Evolutionary conservation across 1,284 basidiomycete species (phyloP).

Genomic region (Coniferiporia weirii): DNA sequence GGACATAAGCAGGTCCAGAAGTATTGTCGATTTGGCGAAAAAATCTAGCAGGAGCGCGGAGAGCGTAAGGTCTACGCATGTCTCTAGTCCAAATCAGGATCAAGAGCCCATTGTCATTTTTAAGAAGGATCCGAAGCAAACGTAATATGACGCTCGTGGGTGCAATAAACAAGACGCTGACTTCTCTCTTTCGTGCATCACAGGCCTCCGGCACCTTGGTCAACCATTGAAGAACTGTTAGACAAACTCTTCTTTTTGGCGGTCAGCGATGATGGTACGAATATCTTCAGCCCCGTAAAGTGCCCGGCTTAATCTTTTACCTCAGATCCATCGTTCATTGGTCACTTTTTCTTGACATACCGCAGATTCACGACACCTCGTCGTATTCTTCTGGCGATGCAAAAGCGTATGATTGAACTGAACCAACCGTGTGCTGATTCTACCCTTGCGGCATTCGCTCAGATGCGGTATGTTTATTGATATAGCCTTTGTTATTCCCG

Average conservation of each 20-base stretch:
- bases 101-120: conserved; percentile 2
- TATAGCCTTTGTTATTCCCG: background rate
- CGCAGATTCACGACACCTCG: conserved; percentile 73
- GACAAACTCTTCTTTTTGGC: conserved; percentile 72
- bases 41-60: conserved; percentile 10
- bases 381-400: conserved; percentile 76
- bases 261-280: conserved; percentile 72
- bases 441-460: conserved; percentile 77
- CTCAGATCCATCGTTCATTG: conserved; percentile 67
- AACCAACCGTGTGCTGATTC: conserved; percentile 66
- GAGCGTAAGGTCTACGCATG: conserved; percentile 5
- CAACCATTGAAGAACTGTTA: conserved; percentile 66
- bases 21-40: conserved; percentile 14
- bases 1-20: conserved; percentile 11
- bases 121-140: conserved; percentile 13
- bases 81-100: background rate
- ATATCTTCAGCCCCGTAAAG: background rate
- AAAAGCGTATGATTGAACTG: conserved; percentile 74
- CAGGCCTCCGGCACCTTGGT: conserved; percentile 55
- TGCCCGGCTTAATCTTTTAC: background rate
- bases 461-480: conserved; percentile 58
- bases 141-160: background rate
- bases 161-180: background rate
- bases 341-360: conserved; percentile 75
- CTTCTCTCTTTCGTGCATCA: background rate